These are phyloP conservation scores for Blepharisma stoltei DNA, from an alignment of 73 alveolate genomes.

Conservation along the genomic window DNA sequence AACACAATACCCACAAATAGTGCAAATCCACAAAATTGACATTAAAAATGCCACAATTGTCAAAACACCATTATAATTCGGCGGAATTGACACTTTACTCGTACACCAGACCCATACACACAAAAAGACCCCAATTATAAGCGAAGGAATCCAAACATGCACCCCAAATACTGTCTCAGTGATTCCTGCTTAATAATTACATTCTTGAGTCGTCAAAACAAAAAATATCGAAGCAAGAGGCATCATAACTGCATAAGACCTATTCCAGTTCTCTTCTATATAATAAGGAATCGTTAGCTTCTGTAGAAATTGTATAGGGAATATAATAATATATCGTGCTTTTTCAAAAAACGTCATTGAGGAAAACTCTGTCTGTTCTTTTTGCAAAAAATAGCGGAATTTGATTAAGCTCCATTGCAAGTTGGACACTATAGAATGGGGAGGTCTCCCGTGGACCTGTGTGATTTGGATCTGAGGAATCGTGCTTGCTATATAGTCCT, in stretches of 20 bases:
- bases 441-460: too few species aligned
- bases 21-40: slow-evolving; percentile 33
- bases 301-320: slow-evolving; percentile 65
- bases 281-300: slow-evolving; percentile 66
- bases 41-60: slow-evolving; percentile 25
- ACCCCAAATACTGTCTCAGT: not conserved
- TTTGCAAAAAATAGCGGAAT: too few species aligned
- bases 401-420: too few species aligned
- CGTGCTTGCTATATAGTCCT: not conserved
- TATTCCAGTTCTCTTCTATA: slow-evolving; percentile 57
- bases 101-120: slow-evolving; percentile 24
- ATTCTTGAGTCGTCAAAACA: slow-evolving; percentile 31
- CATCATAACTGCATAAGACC: slow-evolving; percentile 39
- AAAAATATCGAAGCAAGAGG: slow-evolving; percentile 56
- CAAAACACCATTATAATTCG: not conserved
- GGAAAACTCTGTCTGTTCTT: not conserved
- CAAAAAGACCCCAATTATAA: not conserved
- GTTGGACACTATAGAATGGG: too few species aligned
- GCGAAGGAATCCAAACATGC: not conserved
- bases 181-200: slow-evolving; percentile 27
- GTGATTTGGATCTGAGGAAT: not conserved
- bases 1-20: slow-evolving; percentile 25
- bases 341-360: not conserved
- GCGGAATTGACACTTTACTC: slow-evolving; percentile 6
- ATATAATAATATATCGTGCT: slow-evolving; percentile 37